Conservation (phyloP, 192 early-diverging fungal genomes). For the Phlyctochytrium planicorne region DNA sequence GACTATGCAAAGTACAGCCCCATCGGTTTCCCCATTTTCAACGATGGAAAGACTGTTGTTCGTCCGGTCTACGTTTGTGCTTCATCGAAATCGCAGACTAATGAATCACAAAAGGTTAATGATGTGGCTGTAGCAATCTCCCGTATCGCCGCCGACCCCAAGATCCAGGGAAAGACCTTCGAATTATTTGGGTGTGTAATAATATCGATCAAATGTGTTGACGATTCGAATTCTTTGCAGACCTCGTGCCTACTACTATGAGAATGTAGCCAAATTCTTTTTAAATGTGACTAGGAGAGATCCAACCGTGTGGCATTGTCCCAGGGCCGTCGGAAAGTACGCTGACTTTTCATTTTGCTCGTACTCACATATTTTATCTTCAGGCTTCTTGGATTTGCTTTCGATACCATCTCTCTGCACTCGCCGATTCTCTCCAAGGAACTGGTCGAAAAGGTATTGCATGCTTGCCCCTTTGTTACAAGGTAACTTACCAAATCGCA, state of each 20-base stretch:
- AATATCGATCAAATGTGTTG: neutral
- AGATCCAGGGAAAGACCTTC: conserved; percentile 78
- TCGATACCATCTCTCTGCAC: neutral
- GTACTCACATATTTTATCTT: neutral
- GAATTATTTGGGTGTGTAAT: conserved; percentile 78
- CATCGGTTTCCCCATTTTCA: conserved; percentile 58
- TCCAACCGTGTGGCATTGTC: conserved; percentile 67
- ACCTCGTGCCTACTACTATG: conserved; percentile 57
- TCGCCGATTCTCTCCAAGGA: neutral
- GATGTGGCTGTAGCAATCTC: conserved; percentile 88
- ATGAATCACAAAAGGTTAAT: conserved; percentile 65
- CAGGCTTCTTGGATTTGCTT: neutral
- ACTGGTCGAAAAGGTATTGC: neutral
- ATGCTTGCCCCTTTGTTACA: neutral
- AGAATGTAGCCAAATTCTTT: conserved; percentile 71
- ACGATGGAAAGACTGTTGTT: conserved; percentile 65
- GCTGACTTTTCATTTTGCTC: neutral
- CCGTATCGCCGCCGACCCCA: conserved; percentile 67
- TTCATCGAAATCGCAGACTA: conserved; percentile 5
- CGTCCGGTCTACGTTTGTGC: conserved; percentile 65
- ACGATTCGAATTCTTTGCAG: conserved; percentile 2
- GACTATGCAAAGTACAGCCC: conserved; percentile 33
- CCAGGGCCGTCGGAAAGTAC: conserved; percentile 69
- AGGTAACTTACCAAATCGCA: neutral
- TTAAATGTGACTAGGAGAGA: conserved; percentile 57